A percentile compares a stretch with the other conserved stretches of the same genome.
phyloP scores from a whole-genome alignment of 1,284 basidiomycete genomes.

The Cutaneotrichosporon sp. region DNA sequence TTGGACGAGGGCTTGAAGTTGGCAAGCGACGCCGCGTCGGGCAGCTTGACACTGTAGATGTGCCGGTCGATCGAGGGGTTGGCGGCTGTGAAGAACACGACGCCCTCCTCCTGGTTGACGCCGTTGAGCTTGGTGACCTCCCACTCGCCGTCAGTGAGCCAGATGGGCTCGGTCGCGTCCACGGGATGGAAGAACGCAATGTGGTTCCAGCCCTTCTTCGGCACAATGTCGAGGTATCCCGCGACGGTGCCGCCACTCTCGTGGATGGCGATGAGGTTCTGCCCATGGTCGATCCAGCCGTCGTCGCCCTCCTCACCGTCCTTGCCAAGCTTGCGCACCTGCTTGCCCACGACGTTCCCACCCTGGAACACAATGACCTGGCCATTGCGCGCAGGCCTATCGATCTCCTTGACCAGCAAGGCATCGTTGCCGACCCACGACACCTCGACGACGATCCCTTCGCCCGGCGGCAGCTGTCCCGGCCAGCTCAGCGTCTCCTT shows the following conservation, averaged over 20 bases:
- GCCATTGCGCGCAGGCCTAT: conserved; percentile 74
- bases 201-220: conserved; percentile 81
- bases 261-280: conserved; percentile 52
- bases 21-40: conserved; percentile 42
- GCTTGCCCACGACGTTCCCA: conserved; percentile 55
- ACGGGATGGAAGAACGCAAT: conserved; percentile 82
- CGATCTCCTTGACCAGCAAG: conserved; percentile 83
- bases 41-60: conserved; percentile 72
- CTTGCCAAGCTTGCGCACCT: conserved; percentile 72
- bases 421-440: conserved; percentile 76
- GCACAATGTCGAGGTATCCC: conserved; percentile 85
- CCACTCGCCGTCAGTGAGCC: conserved; percentile 84
- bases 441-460: conserved; percentile 77
- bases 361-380: conserved; percentile 72
- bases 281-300: conserved; percentile 80
- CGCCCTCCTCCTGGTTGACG: conserved; percentile 65
- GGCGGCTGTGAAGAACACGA: conserved; percentile 85
- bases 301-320: conserved; percentile 80
- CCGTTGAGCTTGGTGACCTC: conserved; percentile 78
- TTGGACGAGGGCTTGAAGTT: conserved; percentile 45
- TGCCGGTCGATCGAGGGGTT: conserved; percentile 80
- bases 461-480: conserved; percentile 60
- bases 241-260: conserved; percentile 31
- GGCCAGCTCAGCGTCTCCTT: conserved; percentile 67
- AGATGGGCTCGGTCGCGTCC: conserved; percentile 65